Evolutionary conservation across 2,329 filamentous ascomycete genomes (phyloP).

Genomic region (Hirsutella thompsonii): DNA sequence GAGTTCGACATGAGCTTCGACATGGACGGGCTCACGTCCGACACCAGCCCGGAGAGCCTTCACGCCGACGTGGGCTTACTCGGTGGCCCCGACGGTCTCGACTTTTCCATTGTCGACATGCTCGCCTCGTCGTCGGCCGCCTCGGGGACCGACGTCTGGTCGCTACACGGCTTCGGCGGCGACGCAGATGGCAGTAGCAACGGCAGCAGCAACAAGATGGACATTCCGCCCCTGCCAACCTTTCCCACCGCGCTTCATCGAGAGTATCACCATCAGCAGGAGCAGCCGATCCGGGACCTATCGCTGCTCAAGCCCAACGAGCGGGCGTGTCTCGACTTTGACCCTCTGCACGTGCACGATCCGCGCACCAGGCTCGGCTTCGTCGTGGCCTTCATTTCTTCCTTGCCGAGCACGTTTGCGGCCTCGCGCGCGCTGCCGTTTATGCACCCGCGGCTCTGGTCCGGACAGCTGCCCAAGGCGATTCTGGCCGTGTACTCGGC

Average conservation of each 20-base stretch:
- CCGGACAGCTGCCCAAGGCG: slow-evolving; percentile 22
- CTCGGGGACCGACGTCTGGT: slow-evolving; percentile 13
- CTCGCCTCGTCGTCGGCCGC: slow-evolving; percentile 11
- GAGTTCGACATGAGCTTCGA: slow-evolving; percentile 25
- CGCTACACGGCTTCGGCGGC: slow-evolving; percentile 7
- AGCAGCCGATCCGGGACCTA: slow-evolving; percentile 16
- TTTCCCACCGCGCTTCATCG: slow-evolving; percentile 7
- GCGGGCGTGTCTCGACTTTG: slow-evolving; percentile 10
- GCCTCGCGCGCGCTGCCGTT: slow-evolving; percentile 24
- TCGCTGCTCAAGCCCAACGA: slow-evolving; percentile 11
- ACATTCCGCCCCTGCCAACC: slow-evolving; percentile 15
- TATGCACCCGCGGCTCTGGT: slow-evolving; percentile 29
- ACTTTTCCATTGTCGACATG: slow-evolving; percentile 23
- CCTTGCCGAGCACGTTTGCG: slow-evolving; percentile 21
- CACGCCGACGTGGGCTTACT: slow-evolving; percentile 6
- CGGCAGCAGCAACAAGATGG: slow-evolving; percentile 14
- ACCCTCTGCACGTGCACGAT: slow-evolving; percentile 22
- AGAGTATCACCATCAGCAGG: slow-evolving; percentile 3
- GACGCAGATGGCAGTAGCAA: slow-evolving; percentile 2
- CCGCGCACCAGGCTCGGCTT: slow-evolving; percentile 20
- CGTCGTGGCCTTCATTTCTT: slow-evolving; percentile 17
- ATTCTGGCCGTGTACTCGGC: slow-evolving; percentile 27
- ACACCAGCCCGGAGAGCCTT: slow-evolving; percentile 19
- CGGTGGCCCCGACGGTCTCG: slow-evolving; percentile 11
- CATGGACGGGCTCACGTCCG: slow-evolving; percentile 16